These are phyloP conservation scores for Cryptococcus sp. DNA, from an alignment of 1,284 basidiomycete genomes.

Conservation along the genomic window DNA sequence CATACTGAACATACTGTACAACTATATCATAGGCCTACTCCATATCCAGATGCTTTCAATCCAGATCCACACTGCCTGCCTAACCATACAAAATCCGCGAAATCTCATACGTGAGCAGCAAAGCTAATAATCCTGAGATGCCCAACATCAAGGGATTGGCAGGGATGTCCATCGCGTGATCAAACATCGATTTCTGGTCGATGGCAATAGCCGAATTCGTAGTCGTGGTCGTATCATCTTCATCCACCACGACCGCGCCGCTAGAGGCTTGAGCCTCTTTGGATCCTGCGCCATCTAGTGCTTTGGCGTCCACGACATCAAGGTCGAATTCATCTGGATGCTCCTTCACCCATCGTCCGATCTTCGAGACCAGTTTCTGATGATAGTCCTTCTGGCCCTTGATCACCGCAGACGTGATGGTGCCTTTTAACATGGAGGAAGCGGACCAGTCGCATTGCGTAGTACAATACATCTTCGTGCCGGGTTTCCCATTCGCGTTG, in stretches of 20 bases:
- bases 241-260: neutral
- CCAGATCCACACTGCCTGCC: too few species aligned
- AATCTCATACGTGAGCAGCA: neutral
- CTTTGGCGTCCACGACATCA: neutral
- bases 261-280: neutral
- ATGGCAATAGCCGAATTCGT: neutral
- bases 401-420: slow-evolving; percentile 36
- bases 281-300: slow-evolving; percentile 1
- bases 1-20: too few species aligned
- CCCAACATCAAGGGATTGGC: slow-evolving; percentile 22
- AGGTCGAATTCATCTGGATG: slow-evolving; percentile 25
- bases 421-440: slow-evolving; percentile 23
- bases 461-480: slow-evolving; percentile 29
- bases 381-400: slow-evolving; percentile 33
- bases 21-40: too few species aligned
- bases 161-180: slow-evolving; percentile 20
- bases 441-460: slow-evolving; percentile 31
- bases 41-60: too few species aligned
- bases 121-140: slow-evolving; percentile 4
- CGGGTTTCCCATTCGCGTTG: slow-evolving; percentile 13
- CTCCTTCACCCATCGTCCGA: slow-evolving; percentile 17
- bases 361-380: slow-evolving; percentile 12
- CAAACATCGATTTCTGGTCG: slow-evolving; percentile 10
- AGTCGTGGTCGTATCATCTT: neutral
- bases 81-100: too few species aligned